Conservation (phyloP, 306 rosid genomes). For the Dryas octopetala region DNA sequence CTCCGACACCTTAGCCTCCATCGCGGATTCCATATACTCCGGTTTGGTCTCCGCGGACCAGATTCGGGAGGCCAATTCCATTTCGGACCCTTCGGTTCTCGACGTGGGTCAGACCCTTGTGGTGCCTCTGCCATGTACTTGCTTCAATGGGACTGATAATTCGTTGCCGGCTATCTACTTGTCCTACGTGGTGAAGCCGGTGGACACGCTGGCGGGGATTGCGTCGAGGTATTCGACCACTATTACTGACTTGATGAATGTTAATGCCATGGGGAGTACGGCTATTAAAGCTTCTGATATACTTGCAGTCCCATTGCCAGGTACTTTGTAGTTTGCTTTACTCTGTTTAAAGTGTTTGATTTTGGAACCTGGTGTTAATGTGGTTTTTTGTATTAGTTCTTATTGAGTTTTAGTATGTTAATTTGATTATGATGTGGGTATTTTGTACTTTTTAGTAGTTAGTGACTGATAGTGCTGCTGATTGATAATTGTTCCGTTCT, state of each 20-base stretch:
- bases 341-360: not conserved
- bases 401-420: constrained; percentile 1
- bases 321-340: constrained; percentile 29
- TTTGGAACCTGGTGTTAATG: not conserved
- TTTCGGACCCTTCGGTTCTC: constrained; percentile 66
- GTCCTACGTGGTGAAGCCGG: constrained; percentile 75
- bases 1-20: constrained; percentile 72
- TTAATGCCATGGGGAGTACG: constrained; percentile 87
- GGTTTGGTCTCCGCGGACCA: constrained; percentile 94
- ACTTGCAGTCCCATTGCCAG: constrained; percentile 85
- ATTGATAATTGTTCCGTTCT: not conserved
- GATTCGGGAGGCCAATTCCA: constrained; percentile 81
- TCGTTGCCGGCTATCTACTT: constrained; percentile 79
- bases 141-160: constrained; percentile 95
- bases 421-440: not conserved
- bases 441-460: not conserved
- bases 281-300: constrained; percentile 70
- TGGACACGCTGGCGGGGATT: constrained; percentile 64
- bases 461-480: not conserved
- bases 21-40: constrained; percentile 70
- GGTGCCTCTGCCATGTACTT: constrained; percentile 95
- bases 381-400: not conserved
- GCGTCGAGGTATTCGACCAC: constrained; percentile 80
- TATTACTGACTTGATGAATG: constrained; percentile 94
- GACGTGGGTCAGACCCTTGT: constrained; percentile 81